These are phyloP conservation scores for Myxozyma monticola DNA, from an alignment of 805 yeast species.

Conservation along the genomic window DNA sequence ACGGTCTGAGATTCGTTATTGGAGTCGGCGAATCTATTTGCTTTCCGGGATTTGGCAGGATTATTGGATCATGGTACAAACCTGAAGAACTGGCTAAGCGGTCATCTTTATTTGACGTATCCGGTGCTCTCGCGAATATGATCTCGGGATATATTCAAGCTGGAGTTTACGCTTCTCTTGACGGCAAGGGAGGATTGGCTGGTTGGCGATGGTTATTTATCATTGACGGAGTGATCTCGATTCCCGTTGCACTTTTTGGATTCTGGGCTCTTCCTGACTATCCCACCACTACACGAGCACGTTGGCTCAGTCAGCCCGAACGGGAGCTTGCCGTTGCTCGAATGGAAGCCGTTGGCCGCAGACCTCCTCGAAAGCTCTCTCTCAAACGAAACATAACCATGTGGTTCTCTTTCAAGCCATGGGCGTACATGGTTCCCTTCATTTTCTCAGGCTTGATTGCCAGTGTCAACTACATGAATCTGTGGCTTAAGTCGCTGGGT, in stretches of 20 bases:
- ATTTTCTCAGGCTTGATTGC: conserved; percentile 10
- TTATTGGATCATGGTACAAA: conserved; percentile 56
- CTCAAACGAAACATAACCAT: conserved; percentile 1
- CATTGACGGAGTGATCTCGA: conserved; percentile 56
- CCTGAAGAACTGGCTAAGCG: conserved; percentile 51
- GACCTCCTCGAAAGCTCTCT: conserved; percentile 22
- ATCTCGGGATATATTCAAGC: conserved; percentile 48
- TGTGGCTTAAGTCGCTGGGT: conserved; percentile 37
- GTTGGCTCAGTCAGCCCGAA: conserved; percentile 17
- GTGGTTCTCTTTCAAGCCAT: conserved; percentile 21
- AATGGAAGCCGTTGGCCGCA: conserved; percentile 29
- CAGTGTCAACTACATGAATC: conserved; percentile 20
- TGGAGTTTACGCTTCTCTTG: conserved; percentile 41
- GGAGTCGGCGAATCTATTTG: conserved; percentile 49
- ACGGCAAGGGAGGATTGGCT: conserved; percentile 34
- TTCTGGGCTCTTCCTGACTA: conserved; percentile 25
- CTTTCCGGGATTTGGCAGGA: conserved; percentile 47
- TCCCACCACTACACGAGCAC: conserved; percentile 19
- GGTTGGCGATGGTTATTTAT: conserved; percentile 61
- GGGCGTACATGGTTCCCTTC: conserved; percentile 20
- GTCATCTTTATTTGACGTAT: conserved; percentile 6
- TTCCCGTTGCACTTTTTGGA: conserved; percentile 44
- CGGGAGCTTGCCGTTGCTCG: conserved; percentile 17
- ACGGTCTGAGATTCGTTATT: conserved; percentile 63
- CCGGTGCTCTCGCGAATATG: conserved; percentile 26